Percentiles rank a stretch among this genome's conserved stretches.
phyloP scores from a whole-genome alignment of 495 filamentous ascomycete genomes.

The Penicillium tannophilum region DNA sequence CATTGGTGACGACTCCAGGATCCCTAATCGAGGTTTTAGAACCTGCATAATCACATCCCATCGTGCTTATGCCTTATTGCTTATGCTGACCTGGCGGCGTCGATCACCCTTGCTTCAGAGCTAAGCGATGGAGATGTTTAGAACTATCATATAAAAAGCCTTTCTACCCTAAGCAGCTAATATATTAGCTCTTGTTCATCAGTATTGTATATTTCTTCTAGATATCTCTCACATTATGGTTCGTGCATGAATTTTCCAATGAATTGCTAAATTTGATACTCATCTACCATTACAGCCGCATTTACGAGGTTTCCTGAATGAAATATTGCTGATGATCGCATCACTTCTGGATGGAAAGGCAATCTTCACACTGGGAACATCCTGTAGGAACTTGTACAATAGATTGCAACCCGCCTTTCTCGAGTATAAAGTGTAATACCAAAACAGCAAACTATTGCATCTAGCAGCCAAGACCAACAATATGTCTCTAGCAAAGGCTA shows the following conservation, averaged over 20 bases:
- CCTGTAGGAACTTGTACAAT: background rate
- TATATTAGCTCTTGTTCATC: background rate
- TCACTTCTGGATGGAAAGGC: background rate
- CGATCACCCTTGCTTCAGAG: background rate
- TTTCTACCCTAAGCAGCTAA: background rate
- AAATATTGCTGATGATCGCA: background rate
- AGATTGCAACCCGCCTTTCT: slow-evolving; percentile 8
- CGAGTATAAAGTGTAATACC: slow-evolving; percentile 15
- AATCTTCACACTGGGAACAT: background rate
- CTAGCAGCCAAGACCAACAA: slow-evolving; percentile 16
- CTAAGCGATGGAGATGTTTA: background rate
- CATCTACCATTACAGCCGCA: background rate
- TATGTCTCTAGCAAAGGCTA: slow-evolving; percentile 3
- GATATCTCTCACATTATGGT: background rate
- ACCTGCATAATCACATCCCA: background rate
- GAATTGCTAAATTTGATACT: background rate
- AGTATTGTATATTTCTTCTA: background rate
- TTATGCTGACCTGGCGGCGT: background rate
- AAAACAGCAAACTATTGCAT: slow-evolving; percentile 17
- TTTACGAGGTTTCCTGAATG: background rate
- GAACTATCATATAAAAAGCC: background rate
- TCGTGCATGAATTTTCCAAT: slow-evolving; percentile 6
- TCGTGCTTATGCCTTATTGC: background rate
- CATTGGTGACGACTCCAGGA: background rate
- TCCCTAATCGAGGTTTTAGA: background rate